These are phyloP conservation scores for Eutypella sp. DNA, from an alignment of 2,329 filamentous ascomycete genomes.

Conservation along the genomic window DNA sequence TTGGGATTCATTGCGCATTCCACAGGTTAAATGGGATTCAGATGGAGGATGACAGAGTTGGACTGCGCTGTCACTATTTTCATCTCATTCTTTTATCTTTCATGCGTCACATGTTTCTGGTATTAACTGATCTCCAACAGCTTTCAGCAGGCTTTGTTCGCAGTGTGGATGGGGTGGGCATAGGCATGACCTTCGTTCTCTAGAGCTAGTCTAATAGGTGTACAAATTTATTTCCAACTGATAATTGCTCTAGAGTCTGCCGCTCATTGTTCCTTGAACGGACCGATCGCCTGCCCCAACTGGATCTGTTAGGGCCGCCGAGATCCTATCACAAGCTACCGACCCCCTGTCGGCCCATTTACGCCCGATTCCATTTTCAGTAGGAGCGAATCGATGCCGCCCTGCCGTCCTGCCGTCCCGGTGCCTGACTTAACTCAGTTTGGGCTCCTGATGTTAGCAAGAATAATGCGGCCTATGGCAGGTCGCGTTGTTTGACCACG, in stretches of 20 bases:
- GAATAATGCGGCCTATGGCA: not conserved
- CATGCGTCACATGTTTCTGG: not conserved
- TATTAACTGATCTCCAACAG: not conserved
- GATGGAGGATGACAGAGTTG: too few species aligned
- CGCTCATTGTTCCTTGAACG: constrained; percentile 14
- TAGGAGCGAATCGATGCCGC: constrained; percentile 16
- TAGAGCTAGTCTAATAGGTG: too few species aligned
- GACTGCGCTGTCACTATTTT: too few species aligned
- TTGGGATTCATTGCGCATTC: not conserved
- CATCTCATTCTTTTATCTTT: too few species aligned
- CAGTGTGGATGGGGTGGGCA: too few species aligned
- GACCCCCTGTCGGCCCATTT: constrained; percentile 20
- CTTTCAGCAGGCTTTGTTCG: too few species aligned
- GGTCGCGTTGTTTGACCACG: not conserved
- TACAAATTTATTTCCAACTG: too few species aligned
- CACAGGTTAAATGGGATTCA: too few species aligned
- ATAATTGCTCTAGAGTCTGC: too few species aligned
- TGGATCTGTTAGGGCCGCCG: not conserved
- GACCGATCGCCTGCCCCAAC: constrained; percentile 16
- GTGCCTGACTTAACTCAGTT: constrained; percentile 9
- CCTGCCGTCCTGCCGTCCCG: constrained; percentile 3
- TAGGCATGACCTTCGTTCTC: too few species aligned
- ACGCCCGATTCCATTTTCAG: constrained; percentile 21
- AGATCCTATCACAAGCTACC: constrained; percentile 18
- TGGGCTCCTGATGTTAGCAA: constrained; percentile 8